Conservation (phyloP, 179 eudicot genomes). For the Silene vulgaris region DNA sequence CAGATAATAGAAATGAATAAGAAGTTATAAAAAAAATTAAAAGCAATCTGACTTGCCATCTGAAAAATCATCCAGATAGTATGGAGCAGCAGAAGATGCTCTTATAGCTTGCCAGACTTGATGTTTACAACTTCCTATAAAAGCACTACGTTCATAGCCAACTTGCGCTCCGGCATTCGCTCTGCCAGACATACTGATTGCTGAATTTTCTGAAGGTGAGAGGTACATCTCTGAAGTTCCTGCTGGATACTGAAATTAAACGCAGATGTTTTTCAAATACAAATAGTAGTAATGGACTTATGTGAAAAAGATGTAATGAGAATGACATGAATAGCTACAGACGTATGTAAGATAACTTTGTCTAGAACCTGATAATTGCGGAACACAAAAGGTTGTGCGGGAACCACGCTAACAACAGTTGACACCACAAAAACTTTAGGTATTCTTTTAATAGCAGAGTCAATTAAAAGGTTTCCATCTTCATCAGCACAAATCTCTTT, state of each 20-base stretch:
- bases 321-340: slow-evolving; percentile 13
- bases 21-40: slow-evolving; percentile 16
- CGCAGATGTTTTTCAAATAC: slow-evolving; percentile 1
- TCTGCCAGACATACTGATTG: slow-evolving; percentile 55
- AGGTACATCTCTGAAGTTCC: slow-evolving; percentile 88
- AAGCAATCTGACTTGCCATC: slow-evolving; percentile 52
- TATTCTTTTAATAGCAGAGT: slow-evolving; percentile 74
- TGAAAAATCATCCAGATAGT: slow-evolving; percentile 94
- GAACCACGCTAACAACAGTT: slow-evolving; percentile 81
- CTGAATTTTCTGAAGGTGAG: slow-evolving; percentile 64
- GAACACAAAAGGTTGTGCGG: slow-evolving; percentile 93
- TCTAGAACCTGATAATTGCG: slow-evolving; percentile 88
- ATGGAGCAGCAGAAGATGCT: slow-evolving; percentile 99
- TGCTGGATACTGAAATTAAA: slow-evolving; percentile 71
- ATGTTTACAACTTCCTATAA: slow-evolving; percentile 93
- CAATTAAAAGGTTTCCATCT: slow-evolving; percentile 92
- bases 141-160: slow-evolving; percentile 79
- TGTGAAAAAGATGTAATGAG: slow-evolving; percentile 2
- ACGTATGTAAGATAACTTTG: slow-evolving; percentile 14
- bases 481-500: slow-evolving; percentile 97
- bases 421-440: slow-evolving; percentile 96
- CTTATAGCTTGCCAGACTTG: slow-evolving; percentile 94
- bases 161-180: slow-evolving; percentile 51
- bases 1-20: neutral
- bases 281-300: slow-evolving; percentile 4